Evolutionary conservation across 2,329 filamentous ascomycete genomes (phyloP), one percentile per base, ranked within the genome.

Genomic region (Colletotrichum magnum): DNA sequence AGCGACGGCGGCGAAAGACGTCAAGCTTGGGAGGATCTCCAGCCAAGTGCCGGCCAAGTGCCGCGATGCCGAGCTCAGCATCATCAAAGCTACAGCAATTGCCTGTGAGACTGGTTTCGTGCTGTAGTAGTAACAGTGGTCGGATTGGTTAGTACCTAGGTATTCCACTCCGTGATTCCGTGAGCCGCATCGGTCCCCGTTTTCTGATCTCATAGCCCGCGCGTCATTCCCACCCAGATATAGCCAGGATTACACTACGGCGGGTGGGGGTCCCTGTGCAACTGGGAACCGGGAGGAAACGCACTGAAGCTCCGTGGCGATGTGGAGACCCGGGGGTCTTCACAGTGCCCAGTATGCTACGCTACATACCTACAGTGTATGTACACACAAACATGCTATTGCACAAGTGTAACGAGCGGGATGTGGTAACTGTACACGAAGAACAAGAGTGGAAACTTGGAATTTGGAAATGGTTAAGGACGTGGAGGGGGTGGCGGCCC

Each of bases 161-260:
- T 24, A 24, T 24, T 24, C 21, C 21, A 24, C 21, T 24, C 21
- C 21, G 32, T 10, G 32, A 9, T 48, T 48, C 43, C 32, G 51
- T 56, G 64, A 67, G 58, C 64, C 64, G 58, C 64, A 43, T 43
- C 51, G 32, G 41, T 43, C 51, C 16, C n/a, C 52, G 50, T 32
- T 48, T 45, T 47, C 51, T 66, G 66, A 69, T 69, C 62, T 66
- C 62, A 69, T 60, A 59, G 52, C 6, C 21, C 36, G 62, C 43
- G 50, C 36, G 62, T 66, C 66, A 69, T 61, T 52, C 56, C 43
- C 62, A 36, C 21, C 21, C 21, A 24, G 21, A 24, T 24, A 24
- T 24, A 24, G 18, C 21, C 21, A 24, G 21, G 21, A 24, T 24
- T 24, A 24, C 21, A 24, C 21, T 36, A 3, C 7, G 32, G 32